These are phyloP conservation scores for Colletotrichum falcatum DNA, from an alignment of 2,329 filamentous ascomycete genomes.

Conservation along the genomic window DNA sequence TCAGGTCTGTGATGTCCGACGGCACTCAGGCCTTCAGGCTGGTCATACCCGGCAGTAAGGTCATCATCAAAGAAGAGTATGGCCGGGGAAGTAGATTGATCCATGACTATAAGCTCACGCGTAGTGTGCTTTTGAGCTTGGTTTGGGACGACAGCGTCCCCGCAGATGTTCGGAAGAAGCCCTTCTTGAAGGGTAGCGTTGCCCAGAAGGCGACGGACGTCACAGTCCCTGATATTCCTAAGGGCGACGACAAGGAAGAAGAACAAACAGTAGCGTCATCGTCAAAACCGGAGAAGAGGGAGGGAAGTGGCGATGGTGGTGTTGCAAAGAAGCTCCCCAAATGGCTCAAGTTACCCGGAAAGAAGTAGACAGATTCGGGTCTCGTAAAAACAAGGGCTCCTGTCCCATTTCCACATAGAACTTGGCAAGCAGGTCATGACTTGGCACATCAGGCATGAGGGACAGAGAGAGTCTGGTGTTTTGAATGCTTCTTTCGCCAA, in stretches of 20 bases:
- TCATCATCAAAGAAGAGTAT: slow-evolving; percentile 60
- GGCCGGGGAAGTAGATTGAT: slow-evolving; percentile 71
- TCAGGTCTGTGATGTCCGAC: slow-evolving; percentile 76
- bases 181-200: slow-evolving; percentile 70
- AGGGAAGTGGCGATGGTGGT: slow-evolving; percentile 51
- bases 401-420: not conserved
- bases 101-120: slow-evolving; percentile 75
- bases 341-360: slow-evolving; percentile 78
- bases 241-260: slow-evolving; percentile 54
- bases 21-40: slow-evolving; percentile 78
- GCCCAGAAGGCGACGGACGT: slow-evolving; percentile 74
- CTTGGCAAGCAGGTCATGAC: not conserved
- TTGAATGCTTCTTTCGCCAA: no score
- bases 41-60: slow-evolving; percentile 69
- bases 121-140: slow-evolving; percentile 80
- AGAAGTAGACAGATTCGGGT: slow-evolving; percentile 67
- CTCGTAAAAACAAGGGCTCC: slow-evolving; percentile 41
- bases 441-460: not conserved
- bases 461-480: not conserved
- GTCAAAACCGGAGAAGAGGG: slow-evolving; percentile 51
- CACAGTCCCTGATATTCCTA: slow-evolving; percentile 69
- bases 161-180: slow-evolving; percentile 63
- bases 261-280: slow-evolving; percentile 46
- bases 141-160: slow-evolving; percentile 76
- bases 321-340: slow-evolving; percentile 68